Evolutionary conservation across 208 protist genomes (phyloP).

Genomic region (Dictyostelium gargantuum): DNA sequence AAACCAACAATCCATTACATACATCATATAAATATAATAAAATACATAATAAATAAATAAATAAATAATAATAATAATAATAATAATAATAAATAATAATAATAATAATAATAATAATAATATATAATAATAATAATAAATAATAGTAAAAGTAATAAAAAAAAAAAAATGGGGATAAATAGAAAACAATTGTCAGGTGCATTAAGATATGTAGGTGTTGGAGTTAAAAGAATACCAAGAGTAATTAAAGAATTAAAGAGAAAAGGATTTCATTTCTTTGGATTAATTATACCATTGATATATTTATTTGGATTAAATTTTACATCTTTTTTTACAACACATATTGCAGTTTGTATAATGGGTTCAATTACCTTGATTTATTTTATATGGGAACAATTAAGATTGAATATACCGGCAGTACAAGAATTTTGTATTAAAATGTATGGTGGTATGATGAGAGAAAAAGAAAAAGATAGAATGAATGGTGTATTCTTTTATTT

Average conservation of each 20-base stretch:
- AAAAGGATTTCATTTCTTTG: conserved; percentile 52
- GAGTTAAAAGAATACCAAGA: conserved; percentile 9
- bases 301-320: conserved; percentile 38
- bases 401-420: conserved; percentile 13
- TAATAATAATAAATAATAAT: not conserved
- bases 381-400: conserved; percentile 48
- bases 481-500: conserved; percentile 48
- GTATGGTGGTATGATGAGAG: conserved; percentile 31
- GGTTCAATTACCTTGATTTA: not conserved
- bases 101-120: not conserved
- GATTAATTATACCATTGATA: conserved; percentile 15
- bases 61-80: not conserved
- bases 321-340: conserved; percentile 16
- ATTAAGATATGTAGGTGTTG: not conserved
- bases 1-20: too few species aligned
- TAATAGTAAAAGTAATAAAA: not conserved
- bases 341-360: not conserved
- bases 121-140: not conserved
- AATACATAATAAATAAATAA: not conserved
- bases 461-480: conserved; percentile 43
- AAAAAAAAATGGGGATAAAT: not conserved
- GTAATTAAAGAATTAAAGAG: conserved; percentile 44
- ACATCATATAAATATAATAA: not conserved
- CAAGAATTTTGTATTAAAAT: not conserved
- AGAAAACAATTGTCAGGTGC: not conserved